phyloP scores from a whole-genome alignment of 768 basidiomycete genomes.

The Suillus plorans region DNA sequence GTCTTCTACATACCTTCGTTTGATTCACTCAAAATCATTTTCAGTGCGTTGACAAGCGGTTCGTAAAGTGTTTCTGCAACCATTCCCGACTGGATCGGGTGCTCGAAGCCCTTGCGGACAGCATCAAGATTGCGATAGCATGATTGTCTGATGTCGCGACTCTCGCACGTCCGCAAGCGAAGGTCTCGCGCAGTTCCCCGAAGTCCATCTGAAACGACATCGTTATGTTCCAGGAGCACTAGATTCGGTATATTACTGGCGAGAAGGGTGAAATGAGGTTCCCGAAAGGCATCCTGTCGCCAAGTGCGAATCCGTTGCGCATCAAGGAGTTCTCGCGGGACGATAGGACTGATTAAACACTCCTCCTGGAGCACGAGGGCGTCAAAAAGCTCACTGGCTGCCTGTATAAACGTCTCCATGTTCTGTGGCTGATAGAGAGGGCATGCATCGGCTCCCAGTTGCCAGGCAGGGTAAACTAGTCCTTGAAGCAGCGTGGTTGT shows the following conservation, averaged over 20 bases:
- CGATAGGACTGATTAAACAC: slow-evolving; percentile 35
- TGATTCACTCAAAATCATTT: slow-evolving; percentile 63
- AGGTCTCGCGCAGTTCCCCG: slow-evolving; percentile 50
- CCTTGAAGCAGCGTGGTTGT: slow-evolving; percentile 73
- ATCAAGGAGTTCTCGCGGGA: slow-evolving; percentile 56
- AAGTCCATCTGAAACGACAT: slow-evolving; percentile 47
- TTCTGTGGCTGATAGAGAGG: slow-evolving; percentile 37
- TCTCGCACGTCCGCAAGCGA: slow-evolving; percentile 58
- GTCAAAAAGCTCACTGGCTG: slow-evolving; percentile 64
- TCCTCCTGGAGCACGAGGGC: slow-evolving; percentile 58
- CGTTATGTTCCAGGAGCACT: slow-evolving; percentile 68
- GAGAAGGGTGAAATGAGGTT: slow-evolving; percentile 63
- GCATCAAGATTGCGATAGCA: slow-evolving; percentile 75
- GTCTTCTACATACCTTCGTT: slow-evolving; percentile 46
- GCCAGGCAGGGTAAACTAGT: slow-evolving; percentile 80
- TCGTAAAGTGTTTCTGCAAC: slow-evolving; percentile 55
- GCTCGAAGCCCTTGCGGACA: slow-evolving; percentile 68
- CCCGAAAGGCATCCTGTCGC: slow-evolving; percentile 64
- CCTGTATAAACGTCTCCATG: slow-evolving; percentile 53
- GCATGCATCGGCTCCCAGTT: slow-evolving; percentile 45
- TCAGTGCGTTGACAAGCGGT: slow-evolving; percentile 63
- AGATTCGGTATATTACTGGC: slow-evolving; percentile 66
- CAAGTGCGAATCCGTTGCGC: slow-evolving; percentile 70
- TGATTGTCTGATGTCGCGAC: slow-evolving; percentile 69
- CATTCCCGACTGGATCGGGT: slow-evolving; percentile 49